These are phyloP conservation scores for Ilex aquifolium DNA, from an alignment of 257 asterid species.

Conservation along the genomic window DNA sequence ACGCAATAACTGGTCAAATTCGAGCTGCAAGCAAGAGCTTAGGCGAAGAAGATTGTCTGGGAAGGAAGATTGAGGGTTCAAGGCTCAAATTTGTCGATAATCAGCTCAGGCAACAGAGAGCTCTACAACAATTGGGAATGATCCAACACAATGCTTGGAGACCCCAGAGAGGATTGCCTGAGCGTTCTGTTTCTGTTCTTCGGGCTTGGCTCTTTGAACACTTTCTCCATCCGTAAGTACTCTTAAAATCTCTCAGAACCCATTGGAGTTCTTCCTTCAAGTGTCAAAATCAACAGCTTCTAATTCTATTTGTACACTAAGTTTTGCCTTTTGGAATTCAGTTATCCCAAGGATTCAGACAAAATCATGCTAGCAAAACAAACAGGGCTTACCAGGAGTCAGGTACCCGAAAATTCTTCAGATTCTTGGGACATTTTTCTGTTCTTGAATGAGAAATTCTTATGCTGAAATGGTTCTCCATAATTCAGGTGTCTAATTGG, in stretches of 20 bases:
- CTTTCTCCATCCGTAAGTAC: constrained; percentile 88
- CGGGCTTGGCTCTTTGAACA: constrained; percentile 99
- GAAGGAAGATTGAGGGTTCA: constrained; percentile 63
- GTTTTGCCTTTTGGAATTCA: constrained; percentile 19
- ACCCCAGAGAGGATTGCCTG: constrained; percentile 97
- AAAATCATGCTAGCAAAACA: constrained; percentile 94
- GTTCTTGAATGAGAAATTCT: background rate
- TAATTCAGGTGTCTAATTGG: constrained; percentile 89
- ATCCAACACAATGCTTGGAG: constrained; percentile 99
- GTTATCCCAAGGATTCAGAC: constrained; percentile 97
- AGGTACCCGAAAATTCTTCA: constrained; percentile 45
- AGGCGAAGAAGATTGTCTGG: constrained; percentile 68
- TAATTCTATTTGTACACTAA: background rate
- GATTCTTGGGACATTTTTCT: background rate
- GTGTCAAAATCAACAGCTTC: background rate
- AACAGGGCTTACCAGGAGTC: constrained; percentile 95
- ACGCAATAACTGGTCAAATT: constrained; percentile 74
- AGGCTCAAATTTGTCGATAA: constrained; percentile 85
- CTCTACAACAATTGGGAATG: constrained; percentile 95
- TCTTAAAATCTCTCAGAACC: background rate
- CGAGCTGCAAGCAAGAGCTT: constrained; percentile 62
- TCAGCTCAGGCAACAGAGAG: constrained; percentile 87
- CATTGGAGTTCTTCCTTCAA: background rate
- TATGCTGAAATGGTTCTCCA: background rate
- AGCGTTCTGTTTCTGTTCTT: constrained; percentile 86